These are phyloP conservation scores for Penicillium paradoxum DNA, from an alignment of 495 filamentous ascomycete species.

Conservation along the genomic window DNA sequence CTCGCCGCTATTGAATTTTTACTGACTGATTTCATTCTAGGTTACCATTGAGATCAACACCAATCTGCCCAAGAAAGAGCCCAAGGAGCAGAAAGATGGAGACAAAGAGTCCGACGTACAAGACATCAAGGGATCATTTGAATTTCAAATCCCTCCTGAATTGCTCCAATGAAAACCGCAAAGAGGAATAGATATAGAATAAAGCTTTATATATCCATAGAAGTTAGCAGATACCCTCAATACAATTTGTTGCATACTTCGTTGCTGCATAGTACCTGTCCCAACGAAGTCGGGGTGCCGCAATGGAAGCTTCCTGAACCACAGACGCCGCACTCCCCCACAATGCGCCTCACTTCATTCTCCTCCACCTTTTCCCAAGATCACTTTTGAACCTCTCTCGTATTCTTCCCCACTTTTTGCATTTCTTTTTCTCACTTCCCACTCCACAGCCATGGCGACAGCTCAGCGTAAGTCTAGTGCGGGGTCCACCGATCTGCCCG, in stretches of 20 bases:
- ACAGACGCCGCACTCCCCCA: conserved; percentile 7
- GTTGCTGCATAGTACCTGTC: not conserved
- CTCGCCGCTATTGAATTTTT: conserved; percentile 12
- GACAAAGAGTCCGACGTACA: conserved; percentile 18
- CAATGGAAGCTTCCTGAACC: conserved; percentile 47
- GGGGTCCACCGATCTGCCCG: conserved; percentile 26
- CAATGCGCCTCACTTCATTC: conserved; percentile 7
- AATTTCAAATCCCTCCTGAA: conserved; percentile 38
- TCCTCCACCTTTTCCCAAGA: conserved; percentile 1
- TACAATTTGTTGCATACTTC: conserved; percentile 11
- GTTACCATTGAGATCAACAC: conserved; percentile 65
- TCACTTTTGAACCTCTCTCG: conserved; percentile 5
- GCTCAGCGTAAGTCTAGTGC: conserved; percentile 35
- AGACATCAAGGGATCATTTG: conserved; percentile 23
- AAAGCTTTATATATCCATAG: conserved; percentile 9
- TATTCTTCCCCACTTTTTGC: conserved; percentile 4
- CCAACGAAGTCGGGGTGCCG: conserved; percentile 1
- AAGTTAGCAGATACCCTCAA: conserved; percentile 10
- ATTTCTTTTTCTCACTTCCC: not conserved
- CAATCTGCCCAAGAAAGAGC: conserved; percentile 52
- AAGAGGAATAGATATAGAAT: conserved; percentile 6
- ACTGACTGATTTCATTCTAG: conserved; percentile 33
- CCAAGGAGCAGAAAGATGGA: conserved; percentile 20
- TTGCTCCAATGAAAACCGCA: conserved; percentile 29
- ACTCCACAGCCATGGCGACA: conserved; percentile 31